phyloP scores from a whole-genome alignment of 1,284 basidiomycete genomes.

The Erythrobasidium hasegawianum region DNA sequence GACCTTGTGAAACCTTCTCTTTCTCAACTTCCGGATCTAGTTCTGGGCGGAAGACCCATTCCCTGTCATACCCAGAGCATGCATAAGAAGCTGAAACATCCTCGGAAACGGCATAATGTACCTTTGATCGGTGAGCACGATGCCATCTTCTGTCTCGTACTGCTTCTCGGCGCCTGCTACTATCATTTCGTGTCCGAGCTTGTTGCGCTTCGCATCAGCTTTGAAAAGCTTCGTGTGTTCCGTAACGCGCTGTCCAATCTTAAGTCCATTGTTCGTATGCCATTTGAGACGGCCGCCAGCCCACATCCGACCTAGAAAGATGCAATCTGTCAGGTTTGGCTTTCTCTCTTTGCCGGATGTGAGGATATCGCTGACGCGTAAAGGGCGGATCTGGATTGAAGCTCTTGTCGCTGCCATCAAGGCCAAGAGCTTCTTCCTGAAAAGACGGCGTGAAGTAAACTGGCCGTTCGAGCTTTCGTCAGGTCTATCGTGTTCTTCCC shows the following conservation, averaged over 20 bases:
- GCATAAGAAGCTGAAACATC: background rate
- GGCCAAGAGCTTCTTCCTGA: background rate
- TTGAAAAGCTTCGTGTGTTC: conserved; percentile 9
- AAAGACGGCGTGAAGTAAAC: conserved; percentile 10
- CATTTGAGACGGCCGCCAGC: conserved; percentile 4
- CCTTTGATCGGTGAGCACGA: conserved; percentile 3
- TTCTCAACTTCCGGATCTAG: background rate
- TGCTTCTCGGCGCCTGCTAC: conserved; percentile 4
- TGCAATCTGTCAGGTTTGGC: background rate
- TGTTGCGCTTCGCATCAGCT: background rate
- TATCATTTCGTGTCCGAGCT: background rate
- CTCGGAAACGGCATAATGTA: background rate
- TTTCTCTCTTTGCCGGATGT: background rate
- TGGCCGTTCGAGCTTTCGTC: background rate
- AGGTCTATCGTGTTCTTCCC: background rate
- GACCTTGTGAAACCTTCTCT: background rate
- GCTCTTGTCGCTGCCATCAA: conserved; percentile 9
- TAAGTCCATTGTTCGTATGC: background rate
- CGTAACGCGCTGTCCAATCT: background rate
- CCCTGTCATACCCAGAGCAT: background rate
- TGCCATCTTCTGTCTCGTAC: background rate
- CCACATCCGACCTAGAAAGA: background rate
- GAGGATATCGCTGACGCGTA: background rate
- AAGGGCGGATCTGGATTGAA: conserved; percentile 10
- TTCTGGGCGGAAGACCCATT: conserved; percentile 5